A percentile compares a stretch with the other conserved stretches of the same genome.
These are phyloP conservation scores for Bruguiera sexangula DNA, from an alignment of 345 rosid genomes.

Conservation along the genomic window DNA sequence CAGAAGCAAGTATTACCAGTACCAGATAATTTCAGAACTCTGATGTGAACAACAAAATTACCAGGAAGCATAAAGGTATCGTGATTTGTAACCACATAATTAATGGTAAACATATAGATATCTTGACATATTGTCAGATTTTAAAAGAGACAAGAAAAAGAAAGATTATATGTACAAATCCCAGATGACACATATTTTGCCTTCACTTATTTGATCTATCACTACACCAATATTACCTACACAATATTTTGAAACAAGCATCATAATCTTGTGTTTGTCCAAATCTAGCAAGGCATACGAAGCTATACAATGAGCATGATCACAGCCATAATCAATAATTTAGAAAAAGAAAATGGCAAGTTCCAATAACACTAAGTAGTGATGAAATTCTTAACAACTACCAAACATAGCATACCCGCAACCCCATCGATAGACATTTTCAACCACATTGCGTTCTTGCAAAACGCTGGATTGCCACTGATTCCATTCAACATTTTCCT, in stretches of 20 bases:
- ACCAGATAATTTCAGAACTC: too few relatives aligned
- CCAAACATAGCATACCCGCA: constrained; percentile 64
- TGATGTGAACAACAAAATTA: too few relatives aligned
- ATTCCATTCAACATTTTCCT: constrained; percentile 83
- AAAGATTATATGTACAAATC: too few relatives aligned
- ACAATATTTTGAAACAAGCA: not conserved
- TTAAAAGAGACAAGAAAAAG: not conserved
- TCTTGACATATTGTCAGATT: not conserved
- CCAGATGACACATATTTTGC: too few relatives aligned
- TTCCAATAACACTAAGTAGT: not conserved
- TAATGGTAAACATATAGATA: not conserved
- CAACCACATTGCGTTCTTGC: constrained; percentile 79
- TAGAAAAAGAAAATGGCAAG: not conserved
- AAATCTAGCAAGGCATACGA: too few relatives aligned
- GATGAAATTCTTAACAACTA: constrained; percentile 14
- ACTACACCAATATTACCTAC: not conserved
- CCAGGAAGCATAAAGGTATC: too few relatives aligned
- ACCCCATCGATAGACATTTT: constrained; percentile 93
- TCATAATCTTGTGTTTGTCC: not conserved
- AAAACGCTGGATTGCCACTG: constrained; percentile 74
- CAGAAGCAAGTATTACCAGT: not conserved
- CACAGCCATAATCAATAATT: not conserved
- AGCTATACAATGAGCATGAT: not conserved
- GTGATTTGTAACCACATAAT: not conserved
- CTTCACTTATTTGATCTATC: too few relatives aligned